These are phyloP conservation scores for Melastoma malabathricum DNA, from an alignment of 345 rosid genomes.

Conservation along the genomic window DNA sequence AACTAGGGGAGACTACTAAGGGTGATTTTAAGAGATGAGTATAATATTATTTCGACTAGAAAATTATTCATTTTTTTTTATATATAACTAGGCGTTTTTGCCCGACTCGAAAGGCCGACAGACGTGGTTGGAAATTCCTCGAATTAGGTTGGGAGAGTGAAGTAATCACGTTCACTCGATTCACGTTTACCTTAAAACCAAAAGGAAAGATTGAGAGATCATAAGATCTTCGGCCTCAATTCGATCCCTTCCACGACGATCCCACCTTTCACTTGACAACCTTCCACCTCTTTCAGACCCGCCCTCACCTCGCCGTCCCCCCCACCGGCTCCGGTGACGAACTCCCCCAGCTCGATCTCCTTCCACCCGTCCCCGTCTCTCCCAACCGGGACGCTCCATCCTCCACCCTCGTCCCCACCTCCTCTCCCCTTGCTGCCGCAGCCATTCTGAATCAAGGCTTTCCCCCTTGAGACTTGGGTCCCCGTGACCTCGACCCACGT, in stretches of 20 bases:
- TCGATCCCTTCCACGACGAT: conserved; percentile 64
- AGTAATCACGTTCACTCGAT: no score
- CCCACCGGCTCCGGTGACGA: conserved; percentile 21
- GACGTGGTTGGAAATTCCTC: no score
- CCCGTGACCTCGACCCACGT: conserved; percentile 14
- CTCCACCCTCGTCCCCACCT: background rate
- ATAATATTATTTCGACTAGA: no score
- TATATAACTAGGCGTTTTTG: no score
- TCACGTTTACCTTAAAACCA: no score
- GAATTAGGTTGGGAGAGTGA: no score
- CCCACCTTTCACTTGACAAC: conserved; percentile 65
- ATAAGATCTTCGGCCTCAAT: conserved; percentile 40
- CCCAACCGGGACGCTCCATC: conserved; percentile 16
- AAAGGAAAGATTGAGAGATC: no score
- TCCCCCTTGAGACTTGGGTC: conserved; percentile 1
- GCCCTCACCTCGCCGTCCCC: conserved; percentile 25
- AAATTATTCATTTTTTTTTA: no score
- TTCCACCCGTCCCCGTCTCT: conserved; percentile 53
- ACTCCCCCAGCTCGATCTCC: conserved; percentile 76
- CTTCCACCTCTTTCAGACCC: conserved; percentile 61
- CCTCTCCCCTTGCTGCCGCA: background rate
- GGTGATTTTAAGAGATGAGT: no score
- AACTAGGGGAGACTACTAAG: no score
- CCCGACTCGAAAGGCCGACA: no score
- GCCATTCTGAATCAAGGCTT: conserved; percentile 7